Percentiles rank a stretch among this genome's conserved stretches.
phyloP scores from a whole-genome alignment of 495 filamentous ascomycete species.

The Aspergillus saccharolyticus region DNA sequence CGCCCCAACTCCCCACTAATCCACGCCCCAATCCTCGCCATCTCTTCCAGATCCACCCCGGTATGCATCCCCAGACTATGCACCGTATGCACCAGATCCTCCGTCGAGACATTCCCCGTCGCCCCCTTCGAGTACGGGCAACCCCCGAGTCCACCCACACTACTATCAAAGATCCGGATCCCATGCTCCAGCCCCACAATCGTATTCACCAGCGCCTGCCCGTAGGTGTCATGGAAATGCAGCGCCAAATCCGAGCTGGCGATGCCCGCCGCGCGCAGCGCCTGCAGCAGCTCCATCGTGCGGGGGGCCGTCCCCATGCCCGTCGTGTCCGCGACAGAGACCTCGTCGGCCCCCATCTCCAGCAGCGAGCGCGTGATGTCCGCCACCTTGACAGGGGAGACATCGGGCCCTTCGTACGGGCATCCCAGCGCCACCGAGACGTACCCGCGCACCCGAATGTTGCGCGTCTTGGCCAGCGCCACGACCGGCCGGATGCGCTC shows the following conservation, averaged over 20 bases:
- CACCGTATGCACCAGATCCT: conserved; percentile 87
- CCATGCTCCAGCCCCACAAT: conserved; percentile 83
- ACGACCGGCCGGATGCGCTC: conserved; percentile 72
- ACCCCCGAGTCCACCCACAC: conserved; percentile 85
- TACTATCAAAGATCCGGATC: conserved; percentile 82
- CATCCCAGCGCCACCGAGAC: conserved; percentile 93
- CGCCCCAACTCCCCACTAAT: conserved; percentile 78
- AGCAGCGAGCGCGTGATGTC: conserved; percentile 76
- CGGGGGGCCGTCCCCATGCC: conserved; percentile 91
- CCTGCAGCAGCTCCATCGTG: conserved; percentile 63
- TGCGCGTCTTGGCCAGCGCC: conserved; percentile 59
- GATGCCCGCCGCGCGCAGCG: conserved; percentile 71
- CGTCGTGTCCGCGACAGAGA: conserved; percentile 90
- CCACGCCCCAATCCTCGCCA: conserved; percentile 83
- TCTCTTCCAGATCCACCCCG: conserved; percentile 76
- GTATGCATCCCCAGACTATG: conserved; percentile 84
- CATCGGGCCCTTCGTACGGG: conserved; percentile 86
- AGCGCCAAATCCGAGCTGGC: conserved; percentile 76
- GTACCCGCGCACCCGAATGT: conserved; percentile 82
- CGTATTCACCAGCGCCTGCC: conserved; percentile 86
- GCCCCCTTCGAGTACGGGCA: conserved; percentile 93
- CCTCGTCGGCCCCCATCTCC: conserved; percentile 95
- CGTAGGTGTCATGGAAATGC: conserved; percentile 97
- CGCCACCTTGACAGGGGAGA: conserved; percentile 71
- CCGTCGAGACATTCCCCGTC: conserved; percentile 91